A percentile compares a stretch with the other conserved stretches of the same genome.
phyloP scores from a whole-genome alignment of 768 basidiomycete genomes.

The Trametes maxima region DNA sequence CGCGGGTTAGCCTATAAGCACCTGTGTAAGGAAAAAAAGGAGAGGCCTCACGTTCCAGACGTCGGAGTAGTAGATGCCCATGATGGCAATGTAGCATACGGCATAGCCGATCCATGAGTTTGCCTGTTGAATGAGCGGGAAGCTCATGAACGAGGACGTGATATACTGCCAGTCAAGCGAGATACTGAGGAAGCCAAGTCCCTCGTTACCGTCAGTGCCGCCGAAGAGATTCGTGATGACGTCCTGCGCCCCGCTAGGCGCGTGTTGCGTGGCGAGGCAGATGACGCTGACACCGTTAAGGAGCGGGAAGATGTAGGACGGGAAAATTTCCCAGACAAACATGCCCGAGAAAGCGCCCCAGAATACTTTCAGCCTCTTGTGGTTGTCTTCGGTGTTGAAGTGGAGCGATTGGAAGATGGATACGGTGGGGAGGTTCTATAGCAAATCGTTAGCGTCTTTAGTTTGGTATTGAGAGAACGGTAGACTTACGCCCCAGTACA shows the following conservation, averaged over 20 bases:
- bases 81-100: conserved; percentile 55
- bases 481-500: conserved; percentile 54
- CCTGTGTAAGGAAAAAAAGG: conserved; percentile 23
- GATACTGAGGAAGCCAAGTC: conserved; percentile 59
- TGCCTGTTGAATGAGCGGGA: conserved; percentile 58
- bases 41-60: conserved; percentile 50
- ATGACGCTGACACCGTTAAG: conserved; percentile 62
- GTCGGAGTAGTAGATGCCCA: conserved; percentile 65
- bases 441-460: background rate
- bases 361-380: conserved; percentile 54
- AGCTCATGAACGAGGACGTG: conserved; percentile 50
- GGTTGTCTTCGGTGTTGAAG: conserved; percentile 46
- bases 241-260: conserved; percentile 44
- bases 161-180: conserved; percentile 76
- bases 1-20: background rate
- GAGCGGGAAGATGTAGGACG: conserved; percentile 63
- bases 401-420: conserved; percentile 62
- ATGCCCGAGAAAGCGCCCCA: conserved; percentile 53
- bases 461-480: background rate
- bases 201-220: conserved; percentile 67
- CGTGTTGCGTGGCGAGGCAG: conserved; percentile 59
- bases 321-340: conserved; percentile 56
- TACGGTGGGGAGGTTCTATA: conserved; percentile 57
- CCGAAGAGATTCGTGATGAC: conserved; percentile 68
- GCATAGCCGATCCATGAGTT: conserved; percentile 60